phyloP scores from a whole-genome alignment of 208 protist species.

The Leishmania mexicana region DNA sequence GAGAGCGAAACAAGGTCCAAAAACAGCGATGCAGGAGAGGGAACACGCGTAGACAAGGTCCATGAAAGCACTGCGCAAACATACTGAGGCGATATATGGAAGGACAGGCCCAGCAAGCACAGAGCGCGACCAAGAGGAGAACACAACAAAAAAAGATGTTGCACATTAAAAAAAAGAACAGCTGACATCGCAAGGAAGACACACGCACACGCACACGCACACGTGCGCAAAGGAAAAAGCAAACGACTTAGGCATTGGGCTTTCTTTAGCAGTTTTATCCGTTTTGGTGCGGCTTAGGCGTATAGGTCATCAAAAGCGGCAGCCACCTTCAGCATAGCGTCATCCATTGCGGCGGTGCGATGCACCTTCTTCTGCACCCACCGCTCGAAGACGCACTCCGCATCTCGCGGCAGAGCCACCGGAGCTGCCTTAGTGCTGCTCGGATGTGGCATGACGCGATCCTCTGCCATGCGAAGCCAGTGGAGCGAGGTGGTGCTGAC shows the following conservation, averaged over 20 bases:
- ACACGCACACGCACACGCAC: background rate
- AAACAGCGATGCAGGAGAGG: background rate
- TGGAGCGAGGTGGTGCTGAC: conserved; percentile 5
- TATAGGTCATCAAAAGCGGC: background rate
- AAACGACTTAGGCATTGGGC: background rate
- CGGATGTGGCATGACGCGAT: background rate
- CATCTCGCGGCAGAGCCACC: background rate
- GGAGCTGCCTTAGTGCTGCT: background rate
- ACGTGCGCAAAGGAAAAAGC: background rate
- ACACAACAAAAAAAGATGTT: no score
- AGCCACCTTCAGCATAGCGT: conserved; percentile 16
- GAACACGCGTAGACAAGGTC: background rate
- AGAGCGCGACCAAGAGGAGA: background rate
- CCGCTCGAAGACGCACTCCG: conserved; percentile 18
- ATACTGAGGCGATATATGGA: background rate
- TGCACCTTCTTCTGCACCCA: conserved; percentile 6
- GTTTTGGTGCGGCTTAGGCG: background rate
- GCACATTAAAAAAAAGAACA: conserved; percentile 1
- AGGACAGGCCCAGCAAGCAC: background rate
- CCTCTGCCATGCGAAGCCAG: conserved; percentile 11
- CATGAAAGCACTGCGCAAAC: background rate
- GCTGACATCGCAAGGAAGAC: background rate
- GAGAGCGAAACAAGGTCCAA: background rate
- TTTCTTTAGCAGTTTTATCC: background rate
- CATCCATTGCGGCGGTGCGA: background rate